Evolutionary conservation across 371 early-diverging fungal genomes (phyloP), one percentile per base, ranked within the genome.

Genomic region (Zopfochytrium polystomum): DNA sequence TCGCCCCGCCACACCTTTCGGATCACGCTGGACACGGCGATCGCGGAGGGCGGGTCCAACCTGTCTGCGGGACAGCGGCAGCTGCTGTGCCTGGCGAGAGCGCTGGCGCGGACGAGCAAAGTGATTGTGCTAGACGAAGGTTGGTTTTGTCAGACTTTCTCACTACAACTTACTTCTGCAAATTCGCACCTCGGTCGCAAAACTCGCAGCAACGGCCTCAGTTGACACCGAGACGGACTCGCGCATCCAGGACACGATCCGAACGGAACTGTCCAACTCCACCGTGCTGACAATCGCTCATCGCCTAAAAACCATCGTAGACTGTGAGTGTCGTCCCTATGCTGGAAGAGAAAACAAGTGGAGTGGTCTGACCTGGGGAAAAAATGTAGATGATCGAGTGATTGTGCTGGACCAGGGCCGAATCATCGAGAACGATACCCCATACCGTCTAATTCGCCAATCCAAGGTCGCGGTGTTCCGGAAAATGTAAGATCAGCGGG

Each of bases 221-320:
- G n/a, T n/a, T n/a, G n/a, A n/a, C n/a, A n/a, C n/a, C n/a, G n/a
- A n/a, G n/a, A n/a, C n/a, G n/a, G n/a, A n/a, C n/a, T n/a, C n/a
- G n/a, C n/a, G n/a, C n/a, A n/a, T n/a, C n/a, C n/a, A n/a, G n/a
- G n/a, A n/a, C n/a, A n/a, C n/a, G n/a, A n/a, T n/a, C n/a, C n/a
- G n/a, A n/a, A n/a, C n/a, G n/a, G n/a, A n/a, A n/a, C n/a, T n/a
- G n/a, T n/a, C n/a, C n/a, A n/a, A n/a, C n/a, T n/a, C n/a, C n/a
- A n/a, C n/a, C n/a, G n/a, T n/a, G n/a, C n/a, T n/a, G n/a, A n/a
- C n/a, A n/a, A n/a, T n/a, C n/a, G n/a, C n/a, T n/a, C n/a, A n/a
- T n/a, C n/a, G n/a, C n/a, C n/a, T n/a, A 31, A 81, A 85, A 30
- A 90, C 93, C 0, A 84, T 93, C 7, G 79, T 90, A 45, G 89